These are phyloP conservation scores for Striga hermonthica DNA, from an alignment of 305 asterid species.

Conservation along the genomic window DNA sequence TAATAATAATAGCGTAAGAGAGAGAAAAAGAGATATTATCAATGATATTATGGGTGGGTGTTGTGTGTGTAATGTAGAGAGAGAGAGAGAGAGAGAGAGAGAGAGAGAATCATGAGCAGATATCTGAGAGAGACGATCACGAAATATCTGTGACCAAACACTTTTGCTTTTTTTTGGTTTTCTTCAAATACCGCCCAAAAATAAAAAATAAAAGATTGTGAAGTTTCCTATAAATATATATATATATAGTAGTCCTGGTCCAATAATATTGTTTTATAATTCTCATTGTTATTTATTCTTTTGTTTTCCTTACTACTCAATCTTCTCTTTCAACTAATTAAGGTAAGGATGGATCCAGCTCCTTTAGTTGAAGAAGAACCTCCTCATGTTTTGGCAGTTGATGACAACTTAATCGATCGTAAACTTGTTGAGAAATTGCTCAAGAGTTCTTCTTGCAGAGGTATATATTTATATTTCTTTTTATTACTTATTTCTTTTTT, in stretches of 20 bases:
- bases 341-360: constrained; percentile 1
- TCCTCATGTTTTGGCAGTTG: constrained; percentile 65
- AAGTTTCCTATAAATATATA: no score
- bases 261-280: neutral
- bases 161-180: constrained; percentile 24
- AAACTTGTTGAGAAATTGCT: constrained; percentile 54
- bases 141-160: constrained; percentile 39
- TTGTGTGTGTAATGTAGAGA: constrained; percentile 29
- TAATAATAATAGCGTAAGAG: neutral
- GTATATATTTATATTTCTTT: constrained; percentile 26
- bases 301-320: no score
- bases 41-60: constrained; percentile 3
- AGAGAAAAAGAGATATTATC: neutral
- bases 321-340: no score
- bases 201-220: no score
- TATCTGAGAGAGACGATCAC: constrained; percentile 39
- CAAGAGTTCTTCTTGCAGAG: constrained; percentile 60
- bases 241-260: no score
- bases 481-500: constrained; percentile 7
- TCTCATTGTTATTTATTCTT: constrained; percentile 30
- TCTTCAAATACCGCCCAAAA: neutral
- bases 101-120: constrained; percentile 36
- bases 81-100: no score
- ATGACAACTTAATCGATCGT: constrained; percentile 56
- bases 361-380: constrained; percentile 33